A percentile compares a stretch with the other conserved stretches of the same genome.
These are phyloP conservation scores for Aspergillus tubingensis DNA, from an alignment of 2,329 filamentous ascomycete genomes.

Conservation along the genomic window DNA sequence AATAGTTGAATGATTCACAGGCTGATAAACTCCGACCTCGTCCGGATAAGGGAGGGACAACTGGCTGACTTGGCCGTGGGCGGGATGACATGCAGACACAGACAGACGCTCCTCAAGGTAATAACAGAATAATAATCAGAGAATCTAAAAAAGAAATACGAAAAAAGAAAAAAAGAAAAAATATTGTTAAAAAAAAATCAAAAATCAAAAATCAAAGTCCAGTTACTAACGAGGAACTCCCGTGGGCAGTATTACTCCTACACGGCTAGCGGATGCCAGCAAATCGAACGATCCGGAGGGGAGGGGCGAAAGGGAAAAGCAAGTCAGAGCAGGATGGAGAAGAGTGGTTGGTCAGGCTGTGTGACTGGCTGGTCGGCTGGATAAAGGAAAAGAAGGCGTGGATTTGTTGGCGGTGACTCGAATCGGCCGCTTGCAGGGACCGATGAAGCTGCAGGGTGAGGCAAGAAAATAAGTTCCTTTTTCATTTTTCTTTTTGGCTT, in stretches of 20 bases:
- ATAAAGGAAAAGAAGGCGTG: background rate
- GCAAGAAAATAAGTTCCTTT: background rate
- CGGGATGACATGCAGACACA: slow-evolving; percentile 20
- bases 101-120: slow-evolving; percentile 3
- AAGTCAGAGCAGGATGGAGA: slow-evolving; percentile 1
- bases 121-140: background rate
- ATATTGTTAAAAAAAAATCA: background rate
- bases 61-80: slow-evolving; percentile 18
- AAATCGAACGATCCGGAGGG: slow-evolving; percentile 13
- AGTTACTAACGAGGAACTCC: background rate
- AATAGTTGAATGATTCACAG: background rate
- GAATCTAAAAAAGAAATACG: slow-evolving; percentile 5
- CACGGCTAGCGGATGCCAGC: slow-evolving; percentile 16
- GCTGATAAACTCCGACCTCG: slow-evolving; percentile 18
- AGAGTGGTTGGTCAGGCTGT: background rate
- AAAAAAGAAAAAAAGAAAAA: background rate
- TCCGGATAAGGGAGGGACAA: slow-evolving; percentile 14
- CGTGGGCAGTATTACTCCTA: background rate
- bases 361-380: background rate
- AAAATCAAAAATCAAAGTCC: slow-evolving; percentile 4
- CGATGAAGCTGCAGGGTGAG: background rate
- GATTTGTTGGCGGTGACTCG: slow-evolving; percentile 27
- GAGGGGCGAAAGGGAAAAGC: background rate
- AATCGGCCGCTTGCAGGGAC: slow-evolving; percentile 34
- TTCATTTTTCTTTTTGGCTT: background rate